Base-by-base conservation (phyloP, 1,139 yeast genomes). In the Geotrichum aggregatum region DNA sequence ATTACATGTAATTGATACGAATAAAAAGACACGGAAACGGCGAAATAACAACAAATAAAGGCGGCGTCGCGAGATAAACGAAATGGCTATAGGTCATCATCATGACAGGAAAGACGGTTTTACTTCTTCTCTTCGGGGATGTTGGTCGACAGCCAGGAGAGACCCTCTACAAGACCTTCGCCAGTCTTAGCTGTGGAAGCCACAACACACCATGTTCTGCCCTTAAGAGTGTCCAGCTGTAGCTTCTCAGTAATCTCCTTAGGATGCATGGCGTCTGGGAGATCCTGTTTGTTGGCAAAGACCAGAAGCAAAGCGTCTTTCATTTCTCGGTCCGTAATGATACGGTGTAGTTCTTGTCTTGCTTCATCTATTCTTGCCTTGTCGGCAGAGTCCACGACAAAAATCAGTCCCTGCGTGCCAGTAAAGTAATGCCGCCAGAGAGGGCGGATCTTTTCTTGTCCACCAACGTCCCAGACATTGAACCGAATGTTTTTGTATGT, bases 401-500 rank as follows among this genome's bases (percentile, higher is more conserved):
- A 91, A 54, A 91, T 87, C 57, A 91, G 76, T n/a, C 96, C 96
- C 64, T 88, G 87, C 2, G 97, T 87, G 30, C 96, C 96, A 11
- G 96, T 87, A 70, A 85, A 88, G 70, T 89, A 91, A 67, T 89
- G 96, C 69, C 97, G 81, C 97, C 98, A 89, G 51, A 89, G 75
- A 0, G 95, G 95, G 64, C 96, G 78, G 60, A 87, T 80, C 68
- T 95, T 76, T 63, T 87, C 95, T 71, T 88, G 96, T 67, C 96
- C 97, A 71, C 96, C 97, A 54, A 94, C 94, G 69, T 89, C 97
- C 97, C 97, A 91, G 61, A 92, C 94, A 57, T 92, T 92, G 75
- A 89, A 88, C 56, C 87, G 82, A 56, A 89, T 83, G 68, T 87
- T 87, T 68, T 85, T 87, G 69, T 85, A 91, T 56, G 86, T 83